These are phyloP conservation scores for Saccharomyces hybrid DNA, from an alignment of 1,139 yeast species.

Conservation along the genomic window DNA sequence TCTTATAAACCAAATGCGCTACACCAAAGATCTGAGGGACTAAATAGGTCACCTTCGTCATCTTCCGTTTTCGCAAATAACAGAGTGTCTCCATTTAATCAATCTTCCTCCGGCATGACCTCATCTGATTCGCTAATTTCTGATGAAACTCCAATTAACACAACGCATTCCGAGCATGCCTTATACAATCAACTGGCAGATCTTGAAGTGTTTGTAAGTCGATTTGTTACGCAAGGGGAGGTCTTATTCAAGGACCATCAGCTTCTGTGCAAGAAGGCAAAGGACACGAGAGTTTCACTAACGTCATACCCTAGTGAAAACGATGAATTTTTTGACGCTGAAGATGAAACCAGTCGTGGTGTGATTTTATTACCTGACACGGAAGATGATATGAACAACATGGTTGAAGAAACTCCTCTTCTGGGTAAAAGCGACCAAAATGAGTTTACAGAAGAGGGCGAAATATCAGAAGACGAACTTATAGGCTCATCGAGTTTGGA, in stretches of 20 bases:
- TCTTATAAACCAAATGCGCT: slow-evolving; percentile 8
- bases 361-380: slow-evolving; percentile 30
- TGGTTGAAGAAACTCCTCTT: slow-evolving; percentile 8
- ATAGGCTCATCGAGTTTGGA: background rate
- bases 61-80: slow-evolving; percentile 8
- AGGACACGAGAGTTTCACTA: slow-evolving; percentile 11
- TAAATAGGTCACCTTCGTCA: slow-evolving; percentile 9
- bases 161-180: slow-evolving; percentile 12
- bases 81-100: slow-evolving; percentile 5
- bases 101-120: slow-evolving; percentile 5
- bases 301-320: slow-evolving; percentile 23
- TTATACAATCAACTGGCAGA: slow-evolving; percentile 21
- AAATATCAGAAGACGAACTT: background rate
- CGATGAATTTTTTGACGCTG: slow-evolving; percentile 31
- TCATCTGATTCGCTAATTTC: slow-evolving; percentile 15
- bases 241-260: slow-evolving; percentile 15
- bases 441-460: background rate
- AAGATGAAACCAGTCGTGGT: slow-evolving; percentile 22
- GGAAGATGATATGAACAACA: slow-evolving; percentile 18
- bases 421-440: background rate
- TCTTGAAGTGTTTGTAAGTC: slow-evolving; percentile 19
- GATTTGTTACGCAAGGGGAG: slow-evolving; percentile 19
- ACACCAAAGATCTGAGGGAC: background rate
- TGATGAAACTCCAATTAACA: slow-evolving; percentile 2
- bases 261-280: slow-evolving; percentile 9